A percentile compares a stretch with the other conserved stretches of the same genome.
These are phyloP conservation scores for Raffaelea ambrosiae DNA, from an alignment of 2,329 filamentous ascomycete species.

Conservation along the genomic window DNA sequence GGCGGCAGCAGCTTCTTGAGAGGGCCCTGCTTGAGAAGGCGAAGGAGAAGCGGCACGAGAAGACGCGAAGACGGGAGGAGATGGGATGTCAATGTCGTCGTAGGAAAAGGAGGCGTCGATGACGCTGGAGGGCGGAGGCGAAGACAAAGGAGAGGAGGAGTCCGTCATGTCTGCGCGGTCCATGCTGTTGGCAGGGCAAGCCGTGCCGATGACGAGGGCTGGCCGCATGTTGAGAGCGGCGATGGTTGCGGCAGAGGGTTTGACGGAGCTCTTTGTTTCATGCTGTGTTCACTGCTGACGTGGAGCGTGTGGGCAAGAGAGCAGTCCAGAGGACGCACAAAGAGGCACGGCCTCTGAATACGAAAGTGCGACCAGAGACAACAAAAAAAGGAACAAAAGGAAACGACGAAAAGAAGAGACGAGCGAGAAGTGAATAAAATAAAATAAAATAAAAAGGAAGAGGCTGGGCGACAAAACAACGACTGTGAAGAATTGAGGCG, in stretches of 20 bases:
- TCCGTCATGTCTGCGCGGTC: background rate
- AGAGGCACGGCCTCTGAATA: too few species aligned
- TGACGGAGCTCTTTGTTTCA: too few species aligned
- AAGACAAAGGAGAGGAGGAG: slow-evolving; percentile 6
- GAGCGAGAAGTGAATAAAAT: background rate
- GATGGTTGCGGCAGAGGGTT: too few species aligned
- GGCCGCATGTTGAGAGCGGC: too few species aligned
- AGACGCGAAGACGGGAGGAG: background rate
- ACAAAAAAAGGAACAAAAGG: too few species aligned
- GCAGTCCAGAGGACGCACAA: too few species aligned
- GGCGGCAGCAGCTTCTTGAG: background rate
- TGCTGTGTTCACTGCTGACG: too few species aligned
- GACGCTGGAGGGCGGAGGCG: slow-evolving; percentile 2
- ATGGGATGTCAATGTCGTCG: background rate
- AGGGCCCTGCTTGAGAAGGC: background rate
- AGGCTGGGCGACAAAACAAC: too few species aligned
- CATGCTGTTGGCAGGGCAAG: background rate
- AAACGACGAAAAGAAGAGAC: too few species aligned
- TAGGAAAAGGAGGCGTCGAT: background rate
- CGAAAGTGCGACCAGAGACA: too few species aligned
- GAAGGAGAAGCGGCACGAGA: background rate
- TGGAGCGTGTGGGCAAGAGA: too few species aligned
- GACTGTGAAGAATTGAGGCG: too few species aligned
- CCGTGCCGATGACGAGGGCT: background rate
- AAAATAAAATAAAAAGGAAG: background rate